phyloP scores from a whole-genome alignment of 495 filamentous ascomycete species.

The Penicillium desertorum region DNA sequence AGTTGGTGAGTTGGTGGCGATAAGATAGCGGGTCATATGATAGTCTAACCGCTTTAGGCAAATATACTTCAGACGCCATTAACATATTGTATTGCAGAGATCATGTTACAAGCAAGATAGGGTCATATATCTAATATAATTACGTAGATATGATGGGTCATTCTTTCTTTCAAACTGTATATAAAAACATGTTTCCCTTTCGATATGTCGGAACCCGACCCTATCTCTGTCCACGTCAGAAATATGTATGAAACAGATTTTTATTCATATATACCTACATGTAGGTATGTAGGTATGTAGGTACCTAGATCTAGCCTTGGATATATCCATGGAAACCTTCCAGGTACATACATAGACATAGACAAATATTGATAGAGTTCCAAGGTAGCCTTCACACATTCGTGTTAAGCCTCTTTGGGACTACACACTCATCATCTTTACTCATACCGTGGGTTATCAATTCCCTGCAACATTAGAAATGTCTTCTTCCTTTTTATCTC shows the following conservation, averaged over 20 bases:
- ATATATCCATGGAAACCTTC: background rate
- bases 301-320: background rate
- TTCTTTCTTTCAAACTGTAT: background rate
- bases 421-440: background rate
- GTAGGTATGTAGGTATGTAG: no score
- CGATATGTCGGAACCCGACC: background rate
- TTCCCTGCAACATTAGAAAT: background rate
- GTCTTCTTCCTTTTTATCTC: background rate
- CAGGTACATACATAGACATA: no score
- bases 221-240: background rate
- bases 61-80: background rate
- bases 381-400: background rate
- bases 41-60: constrained; percentile 14
- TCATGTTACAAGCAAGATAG: background rate
- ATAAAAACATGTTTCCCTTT: background rate
- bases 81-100: background rate
- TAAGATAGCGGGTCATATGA: constrained; percentile 14
- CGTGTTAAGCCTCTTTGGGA: background rate
- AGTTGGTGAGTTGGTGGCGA: background rate
- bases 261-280: background rate
- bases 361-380: background rate
- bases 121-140: background rate
- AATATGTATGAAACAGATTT: background rate
- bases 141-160: no score
- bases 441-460: background rate